These are phyloP conservation scores for Cercophora samala DNA, from an alignment of 495 filamentous ascomycete species.

Conservation along the genomic window DNA sequence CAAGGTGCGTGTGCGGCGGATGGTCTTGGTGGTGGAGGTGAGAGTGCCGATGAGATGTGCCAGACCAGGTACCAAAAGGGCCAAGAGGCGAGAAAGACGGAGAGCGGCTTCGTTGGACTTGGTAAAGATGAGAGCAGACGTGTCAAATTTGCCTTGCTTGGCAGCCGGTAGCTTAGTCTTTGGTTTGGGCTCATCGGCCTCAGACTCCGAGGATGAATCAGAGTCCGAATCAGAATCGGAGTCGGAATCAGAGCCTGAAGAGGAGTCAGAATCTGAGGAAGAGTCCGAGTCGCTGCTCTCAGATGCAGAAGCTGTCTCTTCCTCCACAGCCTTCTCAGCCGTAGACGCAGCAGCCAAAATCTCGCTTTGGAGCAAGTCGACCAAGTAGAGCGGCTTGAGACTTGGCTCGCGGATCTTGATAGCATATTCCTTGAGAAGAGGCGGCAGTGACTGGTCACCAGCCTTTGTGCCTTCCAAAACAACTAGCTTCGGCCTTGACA, in stretches of 20 bases:
- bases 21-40: constrained; percentile 67
- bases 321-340: constrained; percentile 20
- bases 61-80: constrained; percentile 59
- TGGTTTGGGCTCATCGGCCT: constrained; percentile 6
- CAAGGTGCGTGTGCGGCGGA: constrained; percentile 58
- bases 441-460: constrained; percentile 58
- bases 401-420: constrained; percentile 70
- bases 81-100: constrained; percentile 74
- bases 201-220: constrained; percentile 18
- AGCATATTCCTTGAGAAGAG: constrained; percentile 65
- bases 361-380: constrained; percentile 55
- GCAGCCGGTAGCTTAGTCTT: constrained; percentile 7
- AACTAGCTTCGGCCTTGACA: constrained; percentile 71
- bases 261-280: constrained; percentile 32
- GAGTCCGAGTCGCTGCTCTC: constrained; percentile 27
- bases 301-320: constrained; percentile 13
- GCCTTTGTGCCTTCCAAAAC: constrained; percentile 57
- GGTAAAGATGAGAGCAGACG: constrained; percentile 75
- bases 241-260: constrained; percentile 32
- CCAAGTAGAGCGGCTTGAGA: constrained; percentile 81
- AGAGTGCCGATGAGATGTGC: constrained; percentile 61
- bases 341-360: constrained; percentile 24
- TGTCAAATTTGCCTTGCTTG: constrained; percentile 15
- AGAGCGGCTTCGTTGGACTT: constrained; percentile 80
- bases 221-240: constrained; percentile 26